Evolutionary conservation across 164 flowering plant species (phyloP), one percentile per base, ranked within the genome.

Genomic region (Saururus chinensis): DNA sequence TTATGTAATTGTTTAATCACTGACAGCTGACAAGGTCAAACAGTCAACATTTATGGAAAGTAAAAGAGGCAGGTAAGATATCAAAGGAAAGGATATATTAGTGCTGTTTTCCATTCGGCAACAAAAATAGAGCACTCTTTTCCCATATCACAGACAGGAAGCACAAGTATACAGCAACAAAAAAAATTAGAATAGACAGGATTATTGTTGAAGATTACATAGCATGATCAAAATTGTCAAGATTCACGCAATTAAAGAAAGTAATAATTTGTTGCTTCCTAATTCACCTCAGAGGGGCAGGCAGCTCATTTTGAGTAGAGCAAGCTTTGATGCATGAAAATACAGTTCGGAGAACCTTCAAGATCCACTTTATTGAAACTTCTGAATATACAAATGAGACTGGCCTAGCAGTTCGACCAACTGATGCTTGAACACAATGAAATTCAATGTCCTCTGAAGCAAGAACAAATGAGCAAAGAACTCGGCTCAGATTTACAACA

Each of bases 311-410:
- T 64, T 81, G 84, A 76, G 71, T 77, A 40, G 86, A 77, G 64
- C 87, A 88, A 67, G 96, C 99, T 81, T 79, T 88, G 40, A 93
- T 79, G 76, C 89, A 88, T 5, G 95, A 91, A 66, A 90, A 93
- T 55, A 87, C 80, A 23, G 79, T 75, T 58, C 72, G 75, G 63
- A 93, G 95, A 76, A 88, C 91, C 78, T 87, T 86, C 75, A 86
- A 60, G 67, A 82, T 57, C 97, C 97, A 93, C 75, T 82, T 93
- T 52, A 88, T 71, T 19, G 92, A 86, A 70, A 93, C 89, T 64
- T 90, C 96, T 65, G 72, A 68, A 75, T 88, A 90, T 0, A 65
- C 68, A 35, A 81, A 68, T 30, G 97, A 86, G 55, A 81, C 71
- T 60, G 81, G 76, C 57, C 72, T 23, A 16, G 70, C 61, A 68